Evolutionary conservation across 2,329 filamentous ascomycete species (phyloP).

Genomic region (Apiospora koreana): DNA sequence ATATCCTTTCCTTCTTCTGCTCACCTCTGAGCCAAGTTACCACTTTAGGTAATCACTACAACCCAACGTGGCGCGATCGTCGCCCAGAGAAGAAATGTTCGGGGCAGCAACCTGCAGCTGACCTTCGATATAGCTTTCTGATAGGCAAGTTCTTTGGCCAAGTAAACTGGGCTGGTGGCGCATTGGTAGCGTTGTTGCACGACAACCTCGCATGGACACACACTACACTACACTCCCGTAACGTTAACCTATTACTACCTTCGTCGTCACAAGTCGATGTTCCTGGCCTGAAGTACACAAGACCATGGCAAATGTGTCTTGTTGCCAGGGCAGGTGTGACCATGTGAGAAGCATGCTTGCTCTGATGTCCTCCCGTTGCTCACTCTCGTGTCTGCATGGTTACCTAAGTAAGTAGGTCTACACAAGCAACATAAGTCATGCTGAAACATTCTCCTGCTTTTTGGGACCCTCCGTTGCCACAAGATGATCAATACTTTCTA

Average conservation of each 20-base stretch:
- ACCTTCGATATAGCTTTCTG: background rate
- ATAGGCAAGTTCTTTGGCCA: background rate
- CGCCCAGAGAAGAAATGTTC: background rate
- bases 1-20: background rate
- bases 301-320: background rate
- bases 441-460: background rate
- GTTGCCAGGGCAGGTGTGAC: background rate
- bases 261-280: background rate
- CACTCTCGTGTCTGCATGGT: background rate
- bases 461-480: background rate
- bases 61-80: background rate
- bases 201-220: background rate
- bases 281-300: slow-evolving; percentile 4
- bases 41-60: background rate
- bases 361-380: background rate
- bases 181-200: background rate
- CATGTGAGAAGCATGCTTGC: background rate
- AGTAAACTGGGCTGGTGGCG: background rate
- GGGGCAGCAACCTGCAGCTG: background rate
- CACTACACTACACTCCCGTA: background rate
- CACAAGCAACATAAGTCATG: slow-evolving; percentile 1
- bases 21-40: background rate
- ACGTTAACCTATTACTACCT: background rate
- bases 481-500: background rate
- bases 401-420: background rate